Base-by-base conservation (phyloP, 257 asterid genomes). In the Forsythia viridissima region DNA sequence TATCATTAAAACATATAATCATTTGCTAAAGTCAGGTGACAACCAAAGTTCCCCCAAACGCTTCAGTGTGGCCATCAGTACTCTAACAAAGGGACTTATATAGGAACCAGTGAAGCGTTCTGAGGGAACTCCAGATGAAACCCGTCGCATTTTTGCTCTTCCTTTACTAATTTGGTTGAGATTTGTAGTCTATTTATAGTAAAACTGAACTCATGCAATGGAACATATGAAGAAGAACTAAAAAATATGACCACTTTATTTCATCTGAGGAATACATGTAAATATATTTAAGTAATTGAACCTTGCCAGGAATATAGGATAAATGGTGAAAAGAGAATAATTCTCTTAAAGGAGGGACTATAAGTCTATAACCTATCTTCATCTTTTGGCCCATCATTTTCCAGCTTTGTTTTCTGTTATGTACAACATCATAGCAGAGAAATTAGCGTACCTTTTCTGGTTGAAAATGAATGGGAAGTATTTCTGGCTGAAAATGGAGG, bases 91-190 rank as follows among this genome's bases (percentile, higher is more conserved):
- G 63, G 63, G 24, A 52, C 63, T 55, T 10, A 4, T 18, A 18
- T 16, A 18, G 10, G 4, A 1, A 15, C 63, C n/a, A n/a, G n/a
- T 6, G 63, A 52, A 52, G 24, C 15, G 63, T 18, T 3, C 4
- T 52, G 63, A 52, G 24, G 24, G 4, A 52, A 52, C 63, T 52
- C 63, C 21, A 16, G 24, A 52, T 52, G 21, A 83, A 67, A 82
- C 87, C 83, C 6, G 83, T 87, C 88, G 63, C 16, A 66, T 68
- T 46, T 2, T 68, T 18, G 40, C 48, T 77, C 34, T 78, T 70
- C 20, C 55, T 46, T 21, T 76, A 51, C 52, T 66, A 16, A 55
- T 21, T 75, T 46, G 70, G 36, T 38, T n/a, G 20, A 61, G 70
- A 11, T 36, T 4, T 34, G 4, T 36, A 4, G 67, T 39, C 72